Evolutionary conservation across 495 filamentous ascomycete genomes (phyloP).

Genomic region (Xylaria nigripes): DNA sequence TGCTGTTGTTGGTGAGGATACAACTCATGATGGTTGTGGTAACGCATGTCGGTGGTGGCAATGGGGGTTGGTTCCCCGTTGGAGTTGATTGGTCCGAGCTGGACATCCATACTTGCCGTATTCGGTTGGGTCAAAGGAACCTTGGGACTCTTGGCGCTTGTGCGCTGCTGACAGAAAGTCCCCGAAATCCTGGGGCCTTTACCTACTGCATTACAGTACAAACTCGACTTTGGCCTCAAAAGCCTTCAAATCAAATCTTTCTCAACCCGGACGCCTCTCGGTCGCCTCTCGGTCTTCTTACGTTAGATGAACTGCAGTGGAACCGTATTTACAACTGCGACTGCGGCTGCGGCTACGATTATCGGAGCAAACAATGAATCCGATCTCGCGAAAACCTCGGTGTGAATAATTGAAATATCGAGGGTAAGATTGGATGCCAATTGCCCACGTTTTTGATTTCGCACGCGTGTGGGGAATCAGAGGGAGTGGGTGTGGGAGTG

Average conservation of each 20-base stretch:
- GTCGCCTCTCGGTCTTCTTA: neutral
- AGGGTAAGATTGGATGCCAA: neutral
- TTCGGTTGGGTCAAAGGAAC: neutral
- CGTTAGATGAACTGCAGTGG: neutral
- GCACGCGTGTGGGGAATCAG: neutral
- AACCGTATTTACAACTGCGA: neutral
- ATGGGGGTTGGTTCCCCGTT: conserved; percentile 1
- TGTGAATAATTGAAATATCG: neutral
- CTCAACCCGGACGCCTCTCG: neutral
- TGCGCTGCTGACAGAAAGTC: neutral
- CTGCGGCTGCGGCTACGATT: conserved; percentile 1
- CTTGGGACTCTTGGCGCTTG: neutral
- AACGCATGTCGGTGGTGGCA: neutral
- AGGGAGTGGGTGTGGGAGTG: neutral
- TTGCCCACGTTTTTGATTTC: neutral
- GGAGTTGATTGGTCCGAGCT: conserved; percentile 16
- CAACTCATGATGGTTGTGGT: conserved; percentile 3
- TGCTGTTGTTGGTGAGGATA: conserved; percentile 4
- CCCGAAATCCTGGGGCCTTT: neutral
- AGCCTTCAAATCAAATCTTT: conserved; percentile 1
- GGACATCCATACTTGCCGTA: conserved; percentile 16
- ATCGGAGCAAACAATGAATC: conserved; percentile 4
- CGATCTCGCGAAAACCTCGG: neutral
- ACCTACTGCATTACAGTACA: neutral
- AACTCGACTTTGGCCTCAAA: neutral